Conservation (phyloP, 768 basidiomycete genomes). For the Phallus indusiatus region DNA sequence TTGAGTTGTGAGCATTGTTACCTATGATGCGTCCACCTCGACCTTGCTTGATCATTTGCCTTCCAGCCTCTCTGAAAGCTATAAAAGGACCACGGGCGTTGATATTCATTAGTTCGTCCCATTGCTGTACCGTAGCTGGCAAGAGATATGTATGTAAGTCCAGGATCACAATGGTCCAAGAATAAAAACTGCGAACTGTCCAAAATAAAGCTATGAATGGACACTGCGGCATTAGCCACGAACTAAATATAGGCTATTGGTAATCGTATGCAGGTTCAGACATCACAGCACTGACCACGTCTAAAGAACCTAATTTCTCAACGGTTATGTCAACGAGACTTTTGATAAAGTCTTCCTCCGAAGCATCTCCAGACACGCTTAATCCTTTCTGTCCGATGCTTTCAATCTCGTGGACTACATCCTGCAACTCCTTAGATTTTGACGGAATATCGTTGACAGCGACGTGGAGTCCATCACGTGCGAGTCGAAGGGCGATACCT, state of each 20-base stretch:
- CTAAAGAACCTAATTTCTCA: constrained; percentile 31
- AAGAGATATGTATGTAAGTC: background rate
- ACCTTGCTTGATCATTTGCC: constrained; percentile 31
- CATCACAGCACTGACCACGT: constrained; percentile 32
- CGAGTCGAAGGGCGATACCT: constrained; percentile 25
- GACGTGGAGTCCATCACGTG: constrained; percentile 24
- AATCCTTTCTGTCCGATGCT: constrained; percentile 16
- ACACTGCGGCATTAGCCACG: constrained; percentile 21
- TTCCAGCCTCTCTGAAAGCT: constrained; percentile 32
- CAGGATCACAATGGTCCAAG: background rate
- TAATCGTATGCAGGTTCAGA: background rate
- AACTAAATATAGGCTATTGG: constrained; percentile 18
- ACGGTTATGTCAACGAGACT: constrained; percentile 25
- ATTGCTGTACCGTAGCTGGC: constrained; percentile 17
- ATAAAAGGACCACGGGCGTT: constrained; percentile 27
- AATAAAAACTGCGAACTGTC: constrained; percentile 13
- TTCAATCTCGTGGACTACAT: constrained; percentile 10
- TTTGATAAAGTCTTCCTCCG: constrained; percentile 32
- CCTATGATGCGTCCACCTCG: constrained; percentile 31
- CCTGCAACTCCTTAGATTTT: constrained; percentile 9
- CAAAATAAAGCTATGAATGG: constrained; percentile 21
- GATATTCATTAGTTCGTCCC: constrained; percentile 22
- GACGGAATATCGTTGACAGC: constrained; percentile 21
- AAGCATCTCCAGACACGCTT: constrained; percentile 30
- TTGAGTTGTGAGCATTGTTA: constrained; percentile 13